Percentiles rank a stretch among this genome's conserved stretches.
Evolutionary conservation across 345 rosid genomes (phyloP).

Genomic region (Raphanus sativus): DNA sequence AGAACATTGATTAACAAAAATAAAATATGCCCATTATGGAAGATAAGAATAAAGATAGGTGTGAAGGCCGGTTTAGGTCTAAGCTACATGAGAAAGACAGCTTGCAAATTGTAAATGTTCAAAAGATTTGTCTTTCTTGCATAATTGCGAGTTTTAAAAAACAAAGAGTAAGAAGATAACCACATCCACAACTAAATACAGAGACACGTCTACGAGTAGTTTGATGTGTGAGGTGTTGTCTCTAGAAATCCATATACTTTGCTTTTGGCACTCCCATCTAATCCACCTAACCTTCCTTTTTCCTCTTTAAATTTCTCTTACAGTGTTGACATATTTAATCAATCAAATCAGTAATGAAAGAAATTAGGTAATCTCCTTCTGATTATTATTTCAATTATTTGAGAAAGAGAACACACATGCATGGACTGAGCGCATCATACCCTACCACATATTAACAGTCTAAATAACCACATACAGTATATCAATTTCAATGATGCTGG

Average conservation of each 20-base stretch:
- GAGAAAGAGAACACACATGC: not conserved
- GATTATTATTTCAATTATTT: not conserved
- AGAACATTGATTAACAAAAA: not conserved
- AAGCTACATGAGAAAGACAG: not conserved
- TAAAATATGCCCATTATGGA: not conserved
- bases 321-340: slow-evolving; percentile 10
- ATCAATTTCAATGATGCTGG: slow-evolving; percentile 6
- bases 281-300: slow-evolving; percentile 9
- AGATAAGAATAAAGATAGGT: not conserved
- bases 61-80: not conserved
- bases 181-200: slow-evolving; percentile 4
- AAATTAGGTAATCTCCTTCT: not conserved
- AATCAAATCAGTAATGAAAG: not conserved
- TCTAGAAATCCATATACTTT: slow-evolving; percentile 6
- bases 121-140: not conserved
- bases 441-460: slow-evolving; percentile 2
- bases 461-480: not conserved
- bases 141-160: not conserved
- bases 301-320: not conserved
- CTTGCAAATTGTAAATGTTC: not conserved
- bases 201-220: slow-evolving; percentile 21
- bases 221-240: slow-evolving; percentile 22
- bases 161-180: not conserved
- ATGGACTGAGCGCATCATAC: not conserved
- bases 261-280: not conserved